phyloP scores from a whole-genome alignment of 352 stramenopile species.

The Globisporangium cystogenes region DNA sequence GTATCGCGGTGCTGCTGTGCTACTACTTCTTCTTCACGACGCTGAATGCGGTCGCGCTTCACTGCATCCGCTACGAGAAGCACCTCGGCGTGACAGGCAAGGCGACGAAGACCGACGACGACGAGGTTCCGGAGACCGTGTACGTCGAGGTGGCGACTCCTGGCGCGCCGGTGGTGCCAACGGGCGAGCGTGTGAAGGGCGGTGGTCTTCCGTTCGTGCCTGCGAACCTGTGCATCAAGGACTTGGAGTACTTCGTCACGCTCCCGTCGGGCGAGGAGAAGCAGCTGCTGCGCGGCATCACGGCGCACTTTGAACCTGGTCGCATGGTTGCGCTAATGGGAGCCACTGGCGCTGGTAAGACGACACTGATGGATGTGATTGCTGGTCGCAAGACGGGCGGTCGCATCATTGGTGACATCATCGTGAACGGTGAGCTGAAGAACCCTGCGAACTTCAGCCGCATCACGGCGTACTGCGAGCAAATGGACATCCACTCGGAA shows the following conservation, averaged over 20 bases:
- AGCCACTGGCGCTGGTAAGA: conserved; percentile 51
- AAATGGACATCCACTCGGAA: conserved; percentile 86
- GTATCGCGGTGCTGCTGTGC: conserved; percentile 21
- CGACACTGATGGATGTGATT: conserved; percentile 48
- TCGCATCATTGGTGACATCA: conserved; percentile 65
- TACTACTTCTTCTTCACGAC: conserved; percentile 42
- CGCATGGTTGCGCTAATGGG: conserved; percentile 67
- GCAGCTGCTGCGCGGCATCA: conserved; percentile 35
- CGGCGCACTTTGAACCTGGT: conserved; percentile 27
- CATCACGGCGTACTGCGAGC: conserved; percentile 68
- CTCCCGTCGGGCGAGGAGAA: conserved; percentile 25
- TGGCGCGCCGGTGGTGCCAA: neutral
- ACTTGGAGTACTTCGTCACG: conserved; percentile 42
- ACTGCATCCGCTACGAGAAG: conserved; percentile 29
- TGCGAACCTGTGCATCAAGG: conserved; percentile 20
- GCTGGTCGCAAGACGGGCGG: conserved; percentile 42
- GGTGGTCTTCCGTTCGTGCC: conserved; percentile 15
- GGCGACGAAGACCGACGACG: neutral
- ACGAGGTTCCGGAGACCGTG: neutral
- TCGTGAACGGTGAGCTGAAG: conserved; percentile 76
- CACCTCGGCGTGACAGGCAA: conserved; percentile 7
- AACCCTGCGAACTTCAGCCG: conserved; percentile 20
- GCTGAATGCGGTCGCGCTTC: conserved; percentile 30
- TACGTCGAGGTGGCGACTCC: neutral
- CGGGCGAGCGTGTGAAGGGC: neutral